Conservation (phyloP, 1,139 yeast genomes). For the Pichia sp. region DNA sequence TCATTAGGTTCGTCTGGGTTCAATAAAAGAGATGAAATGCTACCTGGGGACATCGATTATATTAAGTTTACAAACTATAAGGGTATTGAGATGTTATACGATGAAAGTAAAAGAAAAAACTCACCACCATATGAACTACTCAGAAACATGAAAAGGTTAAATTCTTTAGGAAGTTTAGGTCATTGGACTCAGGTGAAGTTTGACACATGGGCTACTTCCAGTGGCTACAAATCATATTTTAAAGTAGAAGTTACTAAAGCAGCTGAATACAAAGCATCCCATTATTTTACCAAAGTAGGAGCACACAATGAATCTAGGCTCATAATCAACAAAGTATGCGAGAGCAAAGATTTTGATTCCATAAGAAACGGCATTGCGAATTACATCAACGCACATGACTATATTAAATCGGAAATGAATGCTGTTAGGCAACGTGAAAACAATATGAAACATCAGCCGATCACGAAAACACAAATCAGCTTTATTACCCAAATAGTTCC, state of each 20-base stretch:
- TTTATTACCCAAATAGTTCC: conserved; percentile 14
- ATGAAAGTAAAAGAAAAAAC: conserved; percentile 26
- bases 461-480: conserved; percentile 13
- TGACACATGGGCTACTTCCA: conserved; percentile 14
- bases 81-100: conserved; percentile 23
- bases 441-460: conserved; percentile 1
- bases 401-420: background rate
- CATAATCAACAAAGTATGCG: background rate
- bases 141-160: conserved; percentile 5
- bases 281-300: conserved; percentile 3
- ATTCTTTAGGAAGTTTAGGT: background rate
- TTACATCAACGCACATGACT: conserved; percentile 1
- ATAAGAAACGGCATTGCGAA: background rate
- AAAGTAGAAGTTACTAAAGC: conserved; percentile 8
- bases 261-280: conserved; percentile 9
- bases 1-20: conserved; percentile 5
- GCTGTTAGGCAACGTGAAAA: background rate
- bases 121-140: conserved; percentile 3
- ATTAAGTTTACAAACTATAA: conserved; percentile 27
- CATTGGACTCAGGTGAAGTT: conserved; percentile 11
- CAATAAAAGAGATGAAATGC: conserved; percentile 8
- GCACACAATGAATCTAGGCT: background rate
- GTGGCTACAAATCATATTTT: conserved; percentile 9
- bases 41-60: conserved; percentile 25
- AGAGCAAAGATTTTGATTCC: conserved; percentile 1